Base-by-base conservation (phyloP, 2,329 filamentous ascomycete species). In the Uncinocarpus reesii region DNA sequence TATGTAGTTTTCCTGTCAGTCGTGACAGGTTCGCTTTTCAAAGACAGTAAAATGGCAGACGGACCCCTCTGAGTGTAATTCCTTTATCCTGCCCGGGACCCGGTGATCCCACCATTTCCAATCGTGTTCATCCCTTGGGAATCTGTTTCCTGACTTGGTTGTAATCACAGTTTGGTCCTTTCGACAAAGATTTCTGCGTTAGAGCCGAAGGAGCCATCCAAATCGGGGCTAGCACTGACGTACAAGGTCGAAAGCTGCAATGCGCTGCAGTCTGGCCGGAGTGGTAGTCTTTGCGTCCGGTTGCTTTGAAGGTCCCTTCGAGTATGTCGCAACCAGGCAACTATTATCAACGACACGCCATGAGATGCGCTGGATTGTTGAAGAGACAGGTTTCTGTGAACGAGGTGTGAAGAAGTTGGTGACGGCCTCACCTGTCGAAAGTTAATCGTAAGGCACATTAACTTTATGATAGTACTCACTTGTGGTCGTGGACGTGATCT, bases 21-120 rank as follows among this genome's bases (percentile, higher is more conserved):
- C n/a, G 15, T n/a, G 8, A 13, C 18, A 28, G 29, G 13, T 40
- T 29, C 13, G 8, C 11, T 8, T 44, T 20, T 7, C 35, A n/a
- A 13, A 23, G 16, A 26, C 8, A n/a, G 31, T n/a, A 3, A 32
- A 8, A 43, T 15, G 20, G 35, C 31, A 36, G 32, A 31, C 67
- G 38, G 67, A 85, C 76, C 81, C 86, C 56, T 92, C 77, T 8
- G 78, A 71, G 58, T 86, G 77, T 1, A 96, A 71, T 51, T 80
- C 70, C 55, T 75, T 78, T 15, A 98, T 64, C 45, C 71, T 78
- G 0, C 65, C 66, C 1, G 87, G 86, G 0, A 96, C 84, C 15
- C 68, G 73, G 11, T 67, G 57, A 62, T 93, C 71, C 87, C 88
- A 96, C 92, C 92, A 98, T 64, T 86, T 87, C 92, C 92, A 98